Base-by-base conservation (phyloP, 495 filamentous ascomycete genomes). In the Pyrenopolyporus hunteri region DNA sequence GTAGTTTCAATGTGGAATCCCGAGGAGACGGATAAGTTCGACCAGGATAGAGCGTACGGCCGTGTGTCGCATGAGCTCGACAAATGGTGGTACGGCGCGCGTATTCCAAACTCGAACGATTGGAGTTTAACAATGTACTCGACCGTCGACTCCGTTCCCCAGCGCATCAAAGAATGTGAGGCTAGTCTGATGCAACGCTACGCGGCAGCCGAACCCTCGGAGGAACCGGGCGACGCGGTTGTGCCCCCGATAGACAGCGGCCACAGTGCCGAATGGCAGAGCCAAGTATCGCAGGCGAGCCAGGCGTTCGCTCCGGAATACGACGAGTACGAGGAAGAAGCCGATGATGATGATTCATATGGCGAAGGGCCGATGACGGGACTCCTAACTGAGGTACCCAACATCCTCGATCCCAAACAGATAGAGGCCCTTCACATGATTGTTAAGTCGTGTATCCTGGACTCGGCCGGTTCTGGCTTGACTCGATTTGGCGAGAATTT, bases 371-470 rank as follows among this genome's bases (percentile, higher is more conserved):
- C 89, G 36, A 88, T 96, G 72, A 89, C 89, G 23, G 93, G 93
- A 25, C 77, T 97, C 3, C 73, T 97, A 32, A 96, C 92, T 3
- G 93, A 96, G 70, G 89, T 97, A 22, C 93, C 93, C n/a, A 87
- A 96, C 53, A 92, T 96, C 13, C 80, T 97, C 11, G 92, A 92
- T 22, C 92, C 93, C 0, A 89, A 89, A 37, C 93, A 97, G 73
- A 97, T 97, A 40, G 92, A 96, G 71, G 91, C 92, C 5, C 76
- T 97, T 51, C 92, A 94, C 37, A 95, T 97, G 91, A 92, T 95
- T 36, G 85, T 96, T 56, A 93, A 96, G 70, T 89, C 88, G 6
- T 92, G 91, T 57, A 94, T 96, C 45, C 86, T 93, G 13, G 86
- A 87, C 66, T 87, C 83, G 11, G 80, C 85, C 2, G 81, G 81